phyloP scores from a whole-genome alignment of 2,329 filamentous ascomycete genomes.

The Onygenales sp. region DNA sequence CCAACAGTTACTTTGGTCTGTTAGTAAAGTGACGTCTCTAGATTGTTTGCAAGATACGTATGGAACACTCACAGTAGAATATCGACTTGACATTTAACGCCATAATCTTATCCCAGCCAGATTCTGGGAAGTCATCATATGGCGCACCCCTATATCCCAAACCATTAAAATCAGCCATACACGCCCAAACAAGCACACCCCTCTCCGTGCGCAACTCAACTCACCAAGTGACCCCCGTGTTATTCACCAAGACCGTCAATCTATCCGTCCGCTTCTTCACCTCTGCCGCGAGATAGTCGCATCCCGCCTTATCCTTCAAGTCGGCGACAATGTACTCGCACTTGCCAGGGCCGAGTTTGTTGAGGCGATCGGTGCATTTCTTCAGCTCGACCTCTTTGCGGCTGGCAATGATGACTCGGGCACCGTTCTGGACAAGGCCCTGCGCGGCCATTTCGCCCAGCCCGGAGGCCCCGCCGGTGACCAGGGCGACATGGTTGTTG shows the following conservation, averaged over 20 bases:
- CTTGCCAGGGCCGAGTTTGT: slow-evolving; percentile 30
- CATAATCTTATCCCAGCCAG: slow-evolving; percentile 42
- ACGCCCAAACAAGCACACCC: too few relatives aligned
- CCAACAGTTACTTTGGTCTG: slow-evolving; percentile 1
- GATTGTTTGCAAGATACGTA: not conserved
- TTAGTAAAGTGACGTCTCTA: not conserved
- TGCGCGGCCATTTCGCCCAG: slow-evolving; percentile 36
- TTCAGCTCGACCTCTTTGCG: slow-evolving; percentile 33
- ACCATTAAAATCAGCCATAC: not conserved
- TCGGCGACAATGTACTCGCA: slow-evolving; percentile 34
- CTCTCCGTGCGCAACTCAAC: not conserved
- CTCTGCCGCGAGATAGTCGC: slow-evolving; percentile 25
- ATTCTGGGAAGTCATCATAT: slow-evolving; percentile 40
- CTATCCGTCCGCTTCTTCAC: slow-evolving; percentile 27
- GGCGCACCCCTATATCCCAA: slow-evolving; percentile 28
- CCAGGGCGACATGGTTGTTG: slow-evolving; percentile 23
- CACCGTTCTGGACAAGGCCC: slow-evolving; percentile 34
- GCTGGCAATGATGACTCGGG: slow-evolving; percentile 32
- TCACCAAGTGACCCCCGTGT: slow-evolving; percentile 30
- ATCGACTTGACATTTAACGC: slow-evolving; percentile 35
- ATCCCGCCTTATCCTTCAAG: slow-evolving; percentile 31
- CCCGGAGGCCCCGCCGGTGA: slow-evolving; percentile 28
- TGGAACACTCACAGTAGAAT: slow-evolving; percentile 22
- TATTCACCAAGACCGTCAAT: slow-evolving; percentile 32
- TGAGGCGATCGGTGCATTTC: slow-evolving; percentile 25